Evolutionary conservation across 2,329 filamentous ascomycete genomes (phyloP).

Genomic region (Ceratocystis papillata): DNA sequence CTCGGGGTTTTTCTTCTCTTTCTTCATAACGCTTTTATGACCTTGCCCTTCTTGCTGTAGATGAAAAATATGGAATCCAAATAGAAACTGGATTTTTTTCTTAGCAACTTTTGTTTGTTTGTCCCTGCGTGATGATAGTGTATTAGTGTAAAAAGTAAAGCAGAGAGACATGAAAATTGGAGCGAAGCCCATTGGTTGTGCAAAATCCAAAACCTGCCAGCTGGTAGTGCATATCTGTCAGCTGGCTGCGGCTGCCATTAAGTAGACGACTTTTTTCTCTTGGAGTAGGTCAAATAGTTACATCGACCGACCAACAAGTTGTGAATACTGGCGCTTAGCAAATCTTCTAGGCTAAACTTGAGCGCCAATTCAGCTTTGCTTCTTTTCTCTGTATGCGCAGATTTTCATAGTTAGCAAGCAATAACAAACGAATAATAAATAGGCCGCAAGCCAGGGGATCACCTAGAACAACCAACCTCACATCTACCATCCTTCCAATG

Average conservation of each 20-base stretch:
- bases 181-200: neutral
- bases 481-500: slow-evolving; percentile 45
- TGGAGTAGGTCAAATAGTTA: too few species aligned
- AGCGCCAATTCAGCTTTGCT: too few species aligned
- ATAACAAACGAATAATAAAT: too few species aligned
- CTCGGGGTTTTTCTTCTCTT: too few species aligned
- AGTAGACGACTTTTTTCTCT: neutral
- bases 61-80: neutral
- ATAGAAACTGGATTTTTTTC: neutral
- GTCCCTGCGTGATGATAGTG: too few species aligned
- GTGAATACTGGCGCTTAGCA: too few species aligned
- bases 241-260: neutral
- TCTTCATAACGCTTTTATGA: too few species aligned
- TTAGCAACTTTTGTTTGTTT: neutral
- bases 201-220: neutral
- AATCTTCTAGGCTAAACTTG: neutral
- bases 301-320: too few species aligned
- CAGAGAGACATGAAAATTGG: too few species aligned
- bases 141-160: too few species aligned
- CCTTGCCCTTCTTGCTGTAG: too few species aligned
- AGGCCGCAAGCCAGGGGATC: too few species aligned
- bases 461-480: neutral
- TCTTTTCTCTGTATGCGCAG: neutral
- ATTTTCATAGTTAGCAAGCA: neutral
- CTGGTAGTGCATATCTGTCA: neutral